These are phyloP conservation scores for Rhynchosporium graminicola DNA, from an alignment of 2,329 filamentous ascomycete genomes.

Conservation along the genomic window DNA sequence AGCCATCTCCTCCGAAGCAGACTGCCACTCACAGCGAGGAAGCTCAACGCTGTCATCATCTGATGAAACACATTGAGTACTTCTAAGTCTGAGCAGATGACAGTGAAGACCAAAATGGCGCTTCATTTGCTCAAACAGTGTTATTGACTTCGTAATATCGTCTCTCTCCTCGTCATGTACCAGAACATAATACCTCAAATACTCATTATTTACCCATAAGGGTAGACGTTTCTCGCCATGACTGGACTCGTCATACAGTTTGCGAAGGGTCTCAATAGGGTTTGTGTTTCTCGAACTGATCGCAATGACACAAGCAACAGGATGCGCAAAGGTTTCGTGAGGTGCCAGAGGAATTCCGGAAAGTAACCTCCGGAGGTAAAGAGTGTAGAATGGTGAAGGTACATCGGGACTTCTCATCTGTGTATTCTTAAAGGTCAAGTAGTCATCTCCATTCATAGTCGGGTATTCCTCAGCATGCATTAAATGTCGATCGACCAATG, in stretches of 20 bases:
- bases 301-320: slow-evolving; percentile 90
- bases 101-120: slow-evolving; percentile 96
- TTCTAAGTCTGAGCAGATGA: slow-evolving; percentile 83
- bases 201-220: slow-evolving; percentile 86
- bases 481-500: slow-evolving; percentile 77
- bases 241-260: slow-evolving; percentile 82
- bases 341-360: slow-evolving; percentile 76
- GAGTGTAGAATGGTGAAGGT: slow-evolving; percentile 77
- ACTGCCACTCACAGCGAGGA: slow-evolving; percentile 84
- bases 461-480: slow-evolving; percentile 64
- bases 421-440: slow-evolving; percentile 43
- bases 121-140: slow-evolving; percentile 97
- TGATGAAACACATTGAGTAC: slow-evolving; percentile 79
- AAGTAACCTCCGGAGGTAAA: slow-evolving; percentile 81
- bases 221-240: slow-evolving; percentile 73
- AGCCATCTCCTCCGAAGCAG: slow-evolving; percentile 79
- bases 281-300: slow-evolving; percentile 85
- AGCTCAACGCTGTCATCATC: slow-evolving; percentile 88
- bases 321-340: slow-evolving; percentile 92
- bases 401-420: slow-evolving; percentile 39
- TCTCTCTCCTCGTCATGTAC: slow-evolving; percentile 96
- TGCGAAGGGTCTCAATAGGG: slow-evolving; percentile 84
- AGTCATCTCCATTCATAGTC: slow-evolving; percentile 36
- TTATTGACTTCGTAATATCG: slow-evolving; percentile 86
- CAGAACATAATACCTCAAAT: slow-evolving; percentile 91